Evolutionary conservation across 768 basidiomycete genomes (phyloP).

Genomic region (Auricularia heimuer): DNA sequence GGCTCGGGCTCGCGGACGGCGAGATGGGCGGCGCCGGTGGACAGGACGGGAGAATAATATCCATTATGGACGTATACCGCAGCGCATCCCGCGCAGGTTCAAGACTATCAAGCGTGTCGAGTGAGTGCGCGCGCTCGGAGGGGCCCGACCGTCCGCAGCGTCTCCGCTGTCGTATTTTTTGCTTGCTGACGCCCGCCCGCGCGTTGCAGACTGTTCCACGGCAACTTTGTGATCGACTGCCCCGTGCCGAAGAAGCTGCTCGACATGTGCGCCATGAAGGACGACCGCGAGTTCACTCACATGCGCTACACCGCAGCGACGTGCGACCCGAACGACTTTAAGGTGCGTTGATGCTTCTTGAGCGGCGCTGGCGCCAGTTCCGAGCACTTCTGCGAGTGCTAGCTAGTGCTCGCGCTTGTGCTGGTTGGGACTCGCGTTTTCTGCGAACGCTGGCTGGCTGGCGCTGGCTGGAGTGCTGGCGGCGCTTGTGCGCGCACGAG

Average conservation of each 20-base stretch:
- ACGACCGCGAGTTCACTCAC: conserved; percentile 85
- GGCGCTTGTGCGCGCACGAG: too few species aligned
- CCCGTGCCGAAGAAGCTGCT: conserved; percentile 87
- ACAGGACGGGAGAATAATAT: conserved; percentile 17
- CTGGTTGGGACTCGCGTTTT: too few species aligned
- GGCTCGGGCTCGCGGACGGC: conserved; percentile 1
- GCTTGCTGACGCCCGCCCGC: neutral
- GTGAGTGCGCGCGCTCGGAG: conserved; percentile 29
- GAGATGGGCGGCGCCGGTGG: neutral
- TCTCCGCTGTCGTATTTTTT: neutral
- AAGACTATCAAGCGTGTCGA: conserved; percentile 93
- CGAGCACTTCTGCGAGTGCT: too few species aligned
- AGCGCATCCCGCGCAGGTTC: conserved; percentile 78
- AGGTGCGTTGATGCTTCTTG: conserved; percentile 13
- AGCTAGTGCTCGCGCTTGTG: too few species aligned
- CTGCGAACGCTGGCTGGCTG: too few species aligned
- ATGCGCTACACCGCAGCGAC: conserved; percentile 97
- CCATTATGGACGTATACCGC: conserved; percentile 84
- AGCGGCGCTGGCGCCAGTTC: neutral
- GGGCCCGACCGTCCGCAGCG: too few species aligned
- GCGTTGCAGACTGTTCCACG: conserved; percentile 63
- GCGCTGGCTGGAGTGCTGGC: neutral
- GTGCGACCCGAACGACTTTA: conserved; percentile 91
- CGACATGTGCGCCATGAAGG: conserved; percentile 64
- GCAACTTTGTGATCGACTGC: conserved; percentile 87